These are phyloP conservation scores for Collybia nuda DNA, from an alignment of 768 basidiomycete species.

Conservation along the genomic window DNA sequence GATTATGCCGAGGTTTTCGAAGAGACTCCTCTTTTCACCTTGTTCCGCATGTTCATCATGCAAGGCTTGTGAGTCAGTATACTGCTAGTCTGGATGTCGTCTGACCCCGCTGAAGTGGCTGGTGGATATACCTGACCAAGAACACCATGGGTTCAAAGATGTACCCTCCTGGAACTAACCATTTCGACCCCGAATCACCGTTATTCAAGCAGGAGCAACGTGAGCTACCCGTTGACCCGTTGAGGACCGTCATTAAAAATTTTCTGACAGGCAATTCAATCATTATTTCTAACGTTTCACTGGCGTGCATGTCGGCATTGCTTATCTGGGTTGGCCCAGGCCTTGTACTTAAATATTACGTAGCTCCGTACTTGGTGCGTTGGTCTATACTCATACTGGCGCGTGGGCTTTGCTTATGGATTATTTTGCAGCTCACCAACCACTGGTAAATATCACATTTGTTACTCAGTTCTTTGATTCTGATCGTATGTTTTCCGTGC, in stretches of 20 bases:
- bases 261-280: slow-evolving; percentile 33
- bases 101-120: slow-evolving; percentile 15
- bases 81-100: slow-evolving; percentile 3
- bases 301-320: slow-evolving; percentile 22
- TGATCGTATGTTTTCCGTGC: not conserved
- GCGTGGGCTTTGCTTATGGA: not conserved
- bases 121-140: slow-evolving; percentile 26
- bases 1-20: slow-evolving; percentile 53
- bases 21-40: slow-evolving; percentile 48
- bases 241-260: not conserved
- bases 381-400: not conserved
- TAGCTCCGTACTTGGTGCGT: slow-evolving; percentile 46
- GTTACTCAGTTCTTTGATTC: not conserved
- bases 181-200: slow-evolving; percentile 37
- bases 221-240: slow-evolving; percentile 18
- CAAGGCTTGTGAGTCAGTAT: slow-evolving; percentile 36
- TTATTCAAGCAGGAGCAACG: slow-evolving; percentile 40
- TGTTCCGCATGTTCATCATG: slow-evolving; percentile 44
- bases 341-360: slow-evolving; percentile 27
- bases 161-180: slow-evolving; percentile 48
- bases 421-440: slow-evolving; percentile 34
- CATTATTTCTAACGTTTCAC: slow-evolving; percentile 31
- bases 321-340: slow-evolving; percentile 21
- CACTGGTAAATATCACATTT: slow-evolving; percentile 34
- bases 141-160: slow-evolving; percentile 49